Percentiles rank a stretch among this genome's conserved stretches.
phyloP scores from a whole-genome alignment of 345 rosid genomes.

The Camelina sativa region DNA sequence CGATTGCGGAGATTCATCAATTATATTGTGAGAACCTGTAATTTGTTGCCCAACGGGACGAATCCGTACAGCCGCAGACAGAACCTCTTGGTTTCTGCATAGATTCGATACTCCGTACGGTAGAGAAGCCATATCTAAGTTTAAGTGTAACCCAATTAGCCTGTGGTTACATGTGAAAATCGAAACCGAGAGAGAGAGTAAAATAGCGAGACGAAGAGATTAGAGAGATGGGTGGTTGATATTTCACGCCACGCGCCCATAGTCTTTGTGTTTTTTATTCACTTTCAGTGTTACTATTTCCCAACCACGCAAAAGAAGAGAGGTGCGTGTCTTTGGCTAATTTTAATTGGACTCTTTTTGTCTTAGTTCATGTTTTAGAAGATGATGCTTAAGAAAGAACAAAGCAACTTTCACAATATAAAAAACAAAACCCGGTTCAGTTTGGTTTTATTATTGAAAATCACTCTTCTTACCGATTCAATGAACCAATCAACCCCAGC shows the following conservation, averaged over 20 bases:
- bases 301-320: not conserved
- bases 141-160: not conserved
- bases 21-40: slow-evolving; percentile 3
- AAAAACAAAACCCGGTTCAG: not conserved
- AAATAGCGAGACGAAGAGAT: not conserved
- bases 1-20: not conserved
- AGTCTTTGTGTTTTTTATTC: not conserved
- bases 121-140: slow-evolving; percentile 41
- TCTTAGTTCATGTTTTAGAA: too few species aligned
- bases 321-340: not conserved
- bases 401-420: not conserved
- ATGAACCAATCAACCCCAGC: not conserved
- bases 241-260: slow-evolving; percentile 31
- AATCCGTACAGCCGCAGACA: slow-evolving; percentile 18
- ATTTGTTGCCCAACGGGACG: slow-evolving; percentile 19
- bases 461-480: not conserved
- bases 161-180: slow-evolving; percentile 4
- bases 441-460: slow-evolving; percentile 1
- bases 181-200: not conserved
- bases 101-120: slow-evolving; percentile 33
- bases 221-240: slow-evolving; percentile 37
- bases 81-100: slow-evolving; percentile 37
- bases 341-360: not conserved
- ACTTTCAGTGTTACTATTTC: too few species aligned
- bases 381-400: too few species aligned